These are phyloP conservation scores for Clavariopsis aquatica DNA, from an alignment of 495 filamentous ascomycete genomes.

Conservation along the genomic window DNA sequence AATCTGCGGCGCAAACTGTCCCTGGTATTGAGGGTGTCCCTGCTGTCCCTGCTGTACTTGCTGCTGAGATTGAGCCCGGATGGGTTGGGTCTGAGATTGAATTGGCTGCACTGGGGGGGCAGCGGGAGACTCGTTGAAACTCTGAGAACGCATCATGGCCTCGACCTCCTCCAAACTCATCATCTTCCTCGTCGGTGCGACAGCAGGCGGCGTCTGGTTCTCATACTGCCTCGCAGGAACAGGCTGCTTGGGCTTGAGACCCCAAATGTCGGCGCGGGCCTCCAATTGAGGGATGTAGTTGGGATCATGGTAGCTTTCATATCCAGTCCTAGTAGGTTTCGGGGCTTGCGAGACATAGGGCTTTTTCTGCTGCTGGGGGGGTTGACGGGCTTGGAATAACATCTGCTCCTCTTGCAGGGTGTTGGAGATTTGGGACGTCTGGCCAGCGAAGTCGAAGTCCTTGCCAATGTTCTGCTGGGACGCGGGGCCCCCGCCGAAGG, in stretches of 20 bases:
- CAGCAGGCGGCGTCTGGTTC: conserved; percentile 18
- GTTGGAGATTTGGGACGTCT: conserved; percentile 80
- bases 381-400: conserved; percentile 56
- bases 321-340: conserved; percentile 71
- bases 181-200: conserved; percentile 63
- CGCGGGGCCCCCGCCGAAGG: conserved; percentile 67
- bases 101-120: conserved; percentile 38
- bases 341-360: conserved; percentile 41
- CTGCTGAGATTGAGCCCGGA: conserved; percentile 14
- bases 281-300: conserved; percentile 81
- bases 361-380: conserved; percentile 47
- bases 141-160: conserved; percentile 79
- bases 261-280: conserved; percentile 93
- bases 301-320: conserved; percentile 81
- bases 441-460: conserved; percentile 97
- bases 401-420: conserved; percentile 87
- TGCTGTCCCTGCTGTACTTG: conserved; percentile 18
- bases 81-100: conserved; percentile 20
- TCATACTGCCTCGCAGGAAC: conserved; percentile 38
- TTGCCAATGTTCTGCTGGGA: conserved; percentile 64
- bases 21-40: conserved; percentile 18
- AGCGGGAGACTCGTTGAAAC: conserved; percentile 50
- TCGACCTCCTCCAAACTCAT: conserved; percentile 98
- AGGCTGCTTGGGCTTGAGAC: conserved; percentile 64
- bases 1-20: conserved; percentile 41